Percentiles rank a stretch among this genome's conserved stretches.
Evolutionary conservation across 768 basidiomycete genomes (phyloP).

Genomic region (Russula sp.): DNA sequence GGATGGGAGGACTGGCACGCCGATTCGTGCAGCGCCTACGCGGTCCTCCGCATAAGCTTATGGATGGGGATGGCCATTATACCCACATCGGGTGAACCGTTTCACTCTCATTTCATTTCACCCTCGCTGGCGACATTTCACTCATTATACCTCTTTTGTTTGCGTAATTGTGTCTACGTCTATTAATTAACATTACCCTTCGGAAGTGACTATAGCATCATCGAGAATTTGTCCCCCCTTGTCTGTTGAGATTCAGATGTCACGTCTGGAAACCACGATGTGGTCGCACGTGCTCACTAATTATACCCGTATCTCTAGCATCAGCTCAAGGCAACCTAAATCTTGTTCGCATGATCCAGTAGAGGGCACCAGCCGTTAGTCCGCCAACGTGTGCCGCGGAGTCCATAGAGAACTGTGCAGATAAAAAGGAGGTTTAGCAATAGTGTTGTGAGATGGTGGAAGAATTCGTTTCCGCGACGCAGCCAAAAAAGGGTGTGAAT

Average conservation of each 20-base stretch:
- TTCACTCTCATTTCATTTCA: neutral
- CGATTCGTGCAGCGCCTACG: slow-evolving; percentile 38
- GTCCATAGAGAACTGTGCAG: slow-evolving; percentile 16
- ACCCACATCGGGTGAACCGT: neutral
- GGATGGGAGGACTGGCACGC: slow-evolving; percentile 76
- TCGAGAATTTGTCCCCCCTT: neutral
- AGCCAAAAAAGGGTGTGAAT: neutral
- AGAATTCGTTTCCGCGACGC: neutral
- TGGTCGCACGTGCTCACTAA: neutral
- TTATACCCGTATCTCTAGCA: neutral
- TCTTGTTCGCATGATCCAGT: slow-evolving; percentile 22
- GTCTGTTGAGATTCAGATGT: neutral
- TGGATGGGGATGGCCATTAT: neutral
- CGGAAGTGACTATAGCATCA: neutral
- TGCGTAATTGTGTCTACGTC: slow-evolving; percentile 15
- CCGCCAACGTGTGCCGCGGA: slow-evolving; percentile 27
- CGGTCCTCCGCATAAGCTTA: slow-evolving; percentile 9
- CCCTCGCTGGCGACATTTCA: neutral
- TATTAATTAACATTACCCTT: neutral
- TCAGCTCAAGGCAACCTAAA: slow-evolving; percentile 9
- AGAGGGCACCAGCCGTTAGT: slow-evolving; percentile 22
- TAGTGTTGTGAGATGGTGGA: neutral
- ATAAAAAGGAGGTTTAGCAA: neutral
- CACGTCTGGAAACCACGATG: neutral
- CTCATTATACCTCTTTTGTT: slow-evolving; percentile 6